Evolutionary conservation across 2,329 filamentous ascomycete species (phyloP).

Genomic region (Trichocomaceae sp.): DNA sequence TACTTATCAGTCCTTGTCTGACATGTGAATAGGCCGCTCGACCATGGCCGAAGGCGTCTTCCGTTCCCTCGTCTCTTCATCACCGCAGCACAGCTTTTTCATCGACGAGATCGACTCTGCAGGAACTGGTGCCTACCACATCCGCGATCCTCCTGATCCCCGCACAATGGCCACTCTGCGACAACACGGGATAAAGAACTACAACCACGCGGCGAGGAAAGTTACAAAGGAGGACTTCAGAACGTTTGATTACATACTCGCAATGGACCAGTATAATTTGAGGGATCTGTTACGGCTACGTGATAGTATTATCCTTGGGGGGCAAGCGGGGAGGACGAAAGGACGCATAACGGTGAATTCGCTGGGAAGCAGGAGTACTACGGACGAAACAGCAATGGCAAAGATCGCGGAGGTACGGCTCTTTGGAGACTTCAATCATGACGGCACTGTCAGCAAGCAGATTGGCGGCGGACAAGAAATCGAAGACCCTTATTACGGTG

Average conservation of each 20-base stretch:
- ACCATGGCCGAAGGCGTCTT: slow-evolving; percentile 97
- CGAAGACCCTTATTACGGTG: slow-evolving; percentile 90
- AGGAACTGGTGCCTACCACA: slow-evolving; percentile 84
- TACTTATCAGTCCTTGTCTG: neutral
- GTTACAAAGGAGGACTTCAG: slow-evolving; percentile 68
- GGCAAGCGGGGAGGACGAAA: neutral
- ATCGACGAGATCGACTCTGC: slow-evolving; percentile 75
- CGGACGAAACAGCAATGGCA: slow-evolving; percentile 25
- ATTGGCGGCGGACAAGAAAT: slow-evolving; percentile 59
- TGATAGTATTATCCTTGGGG: slow-evolving; percentile 34
- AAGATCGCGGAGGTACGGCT: slow-evolving; percentile 58
- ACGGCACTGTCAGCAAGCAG: slow-evolving; percentile 37
- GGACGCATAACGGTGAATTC: neutral
- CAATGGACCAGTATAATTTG: slow-evolving; percentile 85
- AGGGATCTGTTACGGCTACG: slow-evolving; percentile 59
- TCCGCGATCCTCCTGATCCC: slow-evolving; percentile 67
- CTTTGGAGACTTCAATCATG: slow-evolving; percentile 73
- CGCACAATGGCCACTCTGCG: slow-evolving; percentile 75
- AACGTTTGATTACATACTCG: slow-evolving; percentile 86
- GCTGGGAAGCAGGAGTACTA: slow-evolving; percentile 16
- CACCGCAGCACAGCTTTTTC: slow-evolving; percentile 52
- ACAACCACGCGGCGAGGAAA: slow-evolving; percentile 69
- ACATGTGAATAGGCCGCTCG: slow-evolving; percentile 51
- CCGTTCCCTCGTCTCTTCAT: slow-evolving; percentile 49
- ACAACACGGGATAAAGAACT: slow-evolving; percentile 67